phyloP scores from a whole-genome alignment of 148 eudicot genomes.

The Polygonum maritimum region DNA sequence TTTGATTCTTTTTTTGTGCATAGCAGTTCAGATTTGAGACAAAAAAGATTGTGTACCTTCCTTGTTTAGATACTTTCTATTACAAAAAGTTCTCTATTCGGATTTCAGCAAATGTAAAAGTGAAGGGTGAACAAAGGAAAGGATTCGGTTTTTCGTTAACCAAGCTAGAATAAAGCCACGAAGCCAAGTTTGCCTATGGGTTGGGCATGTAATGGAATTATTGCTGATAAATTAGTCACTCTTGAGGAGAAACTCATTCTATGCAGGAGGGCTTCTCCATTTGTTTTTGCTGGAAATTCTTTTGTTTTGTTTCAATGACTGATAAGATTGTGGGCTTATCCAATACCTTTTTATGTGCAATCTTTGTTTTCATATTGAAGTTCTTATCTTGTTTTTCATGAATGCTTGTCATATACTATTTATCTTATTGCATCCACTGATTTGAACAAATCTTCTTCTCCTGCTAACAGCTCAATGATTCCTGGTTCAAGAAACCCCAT shows the following conservation, averaged over 20 bases:
- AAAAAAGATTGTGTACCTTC: no score
- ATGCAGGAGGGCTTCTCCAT: neutral
- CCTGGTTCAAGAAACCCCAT: slow-evolving; percentile 97
- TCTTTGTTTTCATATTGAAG: neutral
- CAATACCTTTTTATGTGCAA: neutral
- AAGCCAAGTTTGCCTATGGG: no score
- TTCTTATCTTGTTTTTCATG: neutral
- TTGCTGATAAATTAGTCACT: no score
- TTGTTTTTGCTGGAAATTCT: neutral
- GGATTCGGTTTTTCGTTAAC: no score
- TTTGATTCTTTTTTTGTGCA: neutral
- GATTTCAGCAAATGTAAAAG: no score
- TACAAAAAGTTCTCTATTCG: no score
- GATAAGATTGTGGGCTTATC: neutral
- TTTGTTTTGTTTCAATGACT: neutral
- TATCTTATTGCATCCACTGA: neutral
- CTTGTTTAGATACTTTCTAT: no score
- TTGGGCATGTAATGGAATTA: no score
- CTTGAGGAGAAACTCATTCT: neutral
- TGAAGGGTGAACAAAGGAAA: no score
- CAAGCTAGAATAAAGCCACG: no score
- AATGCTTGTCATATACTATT: neutral
- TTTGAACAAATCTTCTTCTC: neutral
- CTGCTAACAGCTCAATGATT: slow-evolving; percentile 68
- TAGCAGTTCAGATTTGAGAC: neutral